Conservation (phyloP, 2,329 filamentous ascomycete species). For the Pestalotiopsis sp. region DNA sequence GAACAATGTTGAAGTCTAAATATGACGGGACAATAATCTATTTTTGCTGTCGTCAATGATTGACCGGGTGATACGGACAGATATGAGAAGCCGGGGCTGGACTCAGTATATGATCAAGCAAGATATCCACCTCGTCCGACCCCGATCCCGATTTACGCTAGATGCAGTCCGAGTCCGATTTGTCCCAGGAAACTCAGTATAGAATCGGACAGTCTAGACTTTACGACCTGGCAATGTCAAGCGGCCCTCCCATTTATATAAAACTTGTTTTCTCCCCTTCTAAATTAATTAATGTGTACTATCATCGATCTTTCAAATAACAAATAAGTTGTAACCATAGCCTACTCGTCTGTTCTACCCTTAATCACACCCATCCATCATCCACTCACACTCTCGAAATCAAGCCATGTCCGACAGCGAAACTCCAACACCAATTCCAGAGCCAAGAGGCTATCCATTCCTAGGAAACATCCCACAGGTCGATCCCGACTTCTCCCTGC, state of each 20-base stretch:
- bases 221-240: neutral
- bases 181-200: neutral
- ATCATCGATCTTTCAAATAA: too few relatives aligned
- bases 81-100: neutral
- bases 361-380: neutral
- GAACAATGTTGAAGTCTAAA: too few relatives aligned
- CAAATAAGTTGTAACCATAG: neutral
- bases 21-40: too few relatives aligned
- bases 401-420: neutral
- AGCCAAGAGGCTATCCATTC: slow-evolving; percentile 13
- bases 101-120: neutral
- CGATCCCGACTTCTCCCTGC: slow-evolving; percentile 6
- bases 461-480: slow-evolving; percentile 14
- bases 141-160: neutral
- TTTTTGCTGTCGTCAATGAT: too few relatives aligned
- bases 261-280: neutral
- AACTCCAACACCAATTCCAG: slow-evolving; percentile 10
- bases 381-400: neutral
- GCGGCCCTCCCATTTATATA: neutral
- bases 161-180: neutral
- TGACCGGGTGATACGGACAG: neutral
- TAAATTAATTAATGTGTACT: too few relatives aligned
- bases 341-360: neutral
- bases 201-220: neutral
- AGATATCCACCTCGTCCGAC: neutral